Conservation (phyloP, 116 monocot genomes). For the Posidonia oceanica region DNA sequence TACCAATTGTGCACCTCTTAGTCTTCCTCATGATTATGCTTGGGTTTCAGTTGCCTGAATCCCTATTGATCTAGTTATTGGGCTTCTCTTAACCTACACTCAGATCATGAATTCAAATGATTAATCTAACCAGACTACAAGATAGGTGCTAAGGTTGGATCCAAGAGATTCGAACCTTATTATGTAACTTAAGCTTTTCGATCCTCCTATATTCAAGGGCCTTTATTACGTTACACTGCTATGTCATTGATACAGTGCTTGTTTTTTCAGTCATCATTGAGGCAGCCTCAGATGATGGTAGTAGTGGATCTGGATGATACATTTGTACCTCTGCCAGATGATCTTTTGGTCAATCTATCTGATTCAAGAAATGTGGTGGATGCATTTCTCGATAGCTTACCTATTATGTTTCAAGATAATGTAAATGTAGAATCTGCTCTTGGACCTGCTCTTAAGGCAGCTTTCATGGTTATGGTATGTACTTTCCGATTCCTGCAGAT, state of each 20-base stretch:
- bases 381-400: constrained; percentile 86
- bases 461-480: constrained; percentile 94
- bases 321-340: constrained; percentile 94
- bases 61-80: no score
- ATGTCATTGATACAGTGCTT: not conserved
- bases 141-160: no score
- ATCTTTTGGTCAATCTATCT: constrained; percentile 91
- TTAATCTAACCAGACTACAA: no score
- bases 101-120: no score
- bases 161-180: no score
- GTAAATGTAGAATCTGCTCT: constrained; percentile 87
- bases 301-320: constrained; percentile 91
- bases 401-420: constrained; percentile 87
- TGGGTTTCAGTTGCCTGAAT: no score
- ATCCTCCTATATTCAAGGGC: no score
- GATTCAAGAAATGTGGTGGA: constrained; percentile 94
- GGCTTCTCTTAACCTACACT: no score
- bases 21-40: no score
- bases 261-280: constrained; percentile 74
- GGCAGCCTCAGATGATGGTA: constrained; percentile 99
- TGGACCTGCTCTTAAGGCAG: constrained; percentile 92
- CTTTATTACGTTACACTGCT: not conserved
- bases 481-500: not conserved
- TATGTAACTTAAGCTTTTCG: no score
- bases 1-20: no score